Percentiles rank a stretch among this genome's conserved stretches.
These are phyloP conservation scores for Fraxinus sp. DNA, from an alignment of 305 asterid species.

Conservation along the genomic window DNA sequence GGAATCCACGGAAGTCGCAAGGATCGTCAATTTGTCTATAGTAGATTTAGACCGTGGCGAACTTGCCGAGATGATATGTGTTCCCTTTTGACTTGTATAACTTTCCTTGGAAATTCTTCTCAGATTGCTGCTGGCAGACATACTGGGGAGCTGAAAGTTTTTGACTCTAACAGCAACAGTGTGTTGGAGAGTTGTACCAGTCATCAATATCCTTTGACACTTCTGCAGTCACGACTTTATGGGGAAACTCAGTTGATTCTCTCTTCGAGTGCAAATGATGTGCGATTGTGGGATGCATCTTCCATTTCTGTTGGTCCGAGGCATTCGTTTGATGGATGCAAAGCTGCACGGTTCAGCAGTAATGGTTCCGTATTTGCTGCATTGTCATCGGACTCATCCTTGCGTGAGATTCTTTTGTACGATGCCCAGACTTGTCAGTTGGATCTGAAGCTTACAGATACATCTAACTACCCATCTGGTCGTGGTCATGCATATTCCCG, in stretches of 20 bases:
- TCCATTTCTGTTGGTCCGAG: slow-evolving; percentile 76
- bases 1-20: slow-evolving; percentile 81
- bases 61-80: slow-evolving; percentile 80
- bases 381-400: slow-evolving; percentile 58
- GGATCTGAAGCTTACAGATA: slow-evolving; percentile 60
- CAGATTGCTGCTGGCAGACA: slow-evolving; percentile 84
- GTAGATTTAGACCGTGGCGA: slow-evolving; percentile 98
- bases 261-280: slow-evolving; percentile 87
- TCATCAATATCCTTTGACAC: slow-evolving; percentile 83
- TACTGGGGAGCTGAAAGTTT: slow-evolving; percentile 85
- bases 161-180: slow-evolving; percentile 73
- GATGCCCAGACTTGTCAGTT: slow-evolving; percentile 67
- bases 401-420: slow-evolving; percentile 77
- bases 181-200: slow-evolving; percentile 74
- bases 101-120: slow-evolving; percentile 83
- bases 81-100: slow-evolving; percentile 69
- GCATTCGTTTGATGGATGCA: slow-evolving; percentile 83
- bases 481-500: slow-evolving; percentile 73
- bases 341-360: slow-evolving; percentile 80
- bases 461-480: slow-evolving; percentile 42
- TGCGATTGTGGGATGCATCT: slow-evolving; percentile 88
- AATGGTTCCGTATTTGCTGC: slow-evolving; percentile 77
- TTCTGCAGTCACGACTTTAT: slow-evolving; percentile 61
- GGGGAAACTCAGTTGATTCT: slow-evolving; percentile 68
- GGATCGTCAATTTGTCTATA: slow-evolving; percentile 90